phyloP scores from a whole-genome alignment of 2,329 filamentous ascomycete genomes.

The Acrodontium crateriforme region DNA sequence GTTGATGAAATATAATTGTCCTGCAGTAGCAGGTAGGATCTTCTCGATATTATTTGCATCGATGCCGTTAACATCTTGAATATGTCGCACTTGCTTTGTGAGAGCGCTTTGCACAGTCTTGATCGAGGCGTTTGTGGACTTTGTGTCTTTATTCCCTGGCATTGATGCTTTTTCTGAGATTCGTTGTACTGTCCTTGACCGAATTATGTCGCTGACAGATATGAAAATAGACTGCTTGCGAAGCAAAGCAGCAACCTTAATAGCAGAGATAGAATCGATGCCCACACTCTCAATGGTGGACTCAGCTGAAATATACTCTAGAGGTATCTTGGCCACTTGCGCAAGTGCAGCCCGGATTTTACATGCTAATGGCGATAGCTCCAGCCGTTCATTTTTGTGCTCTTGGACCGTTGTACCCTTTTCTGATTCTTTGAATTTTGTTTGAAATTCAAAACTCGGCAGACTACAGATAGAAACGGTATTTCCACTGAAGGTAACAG shows the following conservation, averaged over 20 bases:
- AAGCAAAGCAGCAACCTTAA: constrained; percentile 64
- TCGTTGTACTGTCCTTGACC: constrained; percentile 47
- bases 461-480: constrained; percentile 53
- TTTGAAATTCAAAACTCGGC: constrained; percentile 25
- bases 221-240: constrained; percentile 49
- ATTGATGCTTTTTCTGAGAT: constrained; percentile 38
- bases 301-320: constrained; percentile 42
- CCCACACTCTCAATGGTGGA: constrained; percentile 71
- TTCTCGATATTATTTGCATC: constrained; percentile 35
- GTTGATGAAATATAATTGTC: constrained; percentile 69
- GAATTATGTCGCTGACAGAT: constrained; percentile 57
- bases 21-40: constrained; percentile 56
- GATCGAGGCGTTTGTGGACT: constrained; percentile 1
- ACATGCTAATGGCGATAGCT: constrained; percentile 2
- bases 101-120: constrained; percentile 21
- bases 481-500: constrained; percentile 40
- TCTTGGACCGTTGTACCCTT: constrained; percentile 1
- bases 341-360: constrained; percentile 35
- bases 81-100: constrained; percentile 6
- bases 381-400: constrained; percentile 1
- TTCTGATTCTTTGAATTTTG: constrained; percentile 1
- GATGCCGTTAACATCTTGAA: constrained; percentile 28
- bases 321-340: constrained; percentile 46
- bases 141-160: background rate
- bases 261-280: constrained; percentile 81